A percentile compares a stretch with the other conserved stretches of the same genome.
Conservation (phyloP, 805 yeast species). For the Candida sithepensis region DNA sequence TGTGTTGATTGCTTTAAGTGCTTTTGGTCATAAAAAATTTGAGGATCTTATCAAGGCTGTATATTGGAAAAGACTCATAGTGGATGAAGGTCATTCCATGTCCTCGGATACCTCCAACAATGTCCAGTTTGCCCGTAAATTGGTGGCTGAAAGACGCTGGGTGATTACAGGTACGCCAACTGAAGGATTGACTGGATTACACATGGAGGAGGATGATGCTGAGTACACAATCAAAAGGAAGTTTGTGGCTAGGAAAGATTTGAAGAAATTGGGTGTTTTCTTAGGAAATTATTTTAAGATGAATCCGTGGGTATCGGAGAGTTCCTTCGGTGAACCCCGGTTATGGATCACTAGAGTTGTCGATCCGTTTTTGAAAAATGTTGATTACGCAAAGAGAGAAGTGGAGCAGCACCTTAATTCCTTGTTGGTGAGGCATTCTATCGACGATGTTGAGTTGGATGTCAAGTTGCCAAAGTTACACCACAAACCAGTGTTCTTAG, state of each 20-base stretch:
- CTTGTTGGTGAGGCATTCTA: slow-evolving; percentile 54
- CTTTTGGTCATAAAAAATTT: slow-evolving; percentile 38
- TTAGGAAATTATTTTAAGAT: slow-evolving; percentile 51
- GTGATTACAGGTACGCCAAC: slow-evolving; percentile 77
- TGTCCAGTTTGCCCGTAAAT: slow-evolving; percentile 43
- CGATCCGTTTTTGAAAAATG: slow-evolving; percentile 42
- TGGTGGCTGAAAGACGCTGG: slow-evolving; percentile 64
- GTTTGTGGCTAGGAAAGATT: slow-evolving; percentile 52
- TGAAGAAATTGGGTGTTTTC: slow-evolving; percentile 49
- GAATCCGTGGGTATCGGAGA: slow-evolving; percentile 51
- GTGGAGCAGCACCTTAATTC: slow-evolving; percentile 40
- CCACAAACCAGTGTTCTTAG: slow-evolving; percentile 54
- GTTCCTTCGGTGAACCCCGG: slow-evolving; percentile 22
- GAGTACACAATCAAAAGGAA: slow-evolving; percentile 45
- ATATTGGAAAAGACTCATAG: slow-evolving; percentile 66
- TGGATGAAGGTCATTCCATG: slow-evolving; percentile 76
- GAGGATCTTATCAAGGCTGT: slow-evolving; percentile 39
- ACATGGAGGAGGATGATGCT: slow-evolving; percentile 37
- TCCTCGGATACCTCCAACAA: slow-evolving; percentile 48
- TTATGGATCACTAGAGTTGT: slow-evolving; percentile 46
- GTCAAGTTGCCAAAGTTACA: slow-evolving; percentile 54
- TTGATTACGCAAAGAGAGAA: slow-evolving; percentile 39
- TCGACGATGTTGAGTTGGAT: slow-evolving; percentile 52
- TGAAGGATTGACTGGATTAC: slow-evolving; percentile 58
- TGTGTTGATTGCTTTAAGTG: slow-evolving; percentile 45